phyloP scores from a whole-genome alignment of 1,284 basidiomycete genomes.

The Leccinum huronense region DNA sequence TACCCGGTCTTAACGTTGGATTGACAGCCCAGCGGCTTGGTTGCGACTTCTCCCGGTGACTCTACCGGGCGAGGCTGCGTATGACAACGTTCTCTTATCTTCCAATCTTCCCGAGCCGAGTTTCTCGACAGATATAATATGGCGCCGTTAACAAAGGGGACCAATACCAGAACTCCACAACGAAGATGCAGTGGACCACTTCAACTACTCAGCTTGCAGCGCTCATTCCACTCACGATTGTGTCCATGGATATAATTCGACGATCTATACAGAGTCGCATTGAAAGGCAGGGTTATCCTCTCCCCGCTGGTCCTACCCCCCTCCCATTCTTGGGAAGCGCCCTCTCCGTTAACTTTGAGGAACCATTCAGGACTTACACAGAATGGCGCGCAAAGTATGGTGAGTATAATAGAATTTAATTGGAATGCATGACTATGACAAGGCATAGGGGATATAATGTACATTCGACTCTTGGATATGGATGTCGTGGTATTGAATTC shows the following conservation, averaged over 20 bases:
- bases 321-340: neutral
- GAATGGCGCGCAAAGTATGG: slow-evolving; percentile 19
- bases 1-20: neutral
- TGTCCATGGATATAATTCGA: neutral
- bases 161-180: neutral
- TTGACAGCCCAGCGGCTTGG: neutral
- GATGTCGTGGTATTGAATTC: slow-evolving; percentile 28
- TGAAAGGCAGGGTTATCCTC: neutral
- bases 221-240: neutral
- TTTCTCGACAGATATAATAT: neutral
- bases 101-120: neutral
- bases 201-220: neutral
- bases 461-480: slow-evolving; percentile 19
- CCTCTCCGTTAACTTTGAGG: neutral
- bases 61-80: neutral
- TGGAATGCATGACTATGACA: neutral
- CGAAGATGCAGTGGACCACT: neutral
- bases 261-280: neutral
- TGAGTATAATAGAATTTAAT: neutral
- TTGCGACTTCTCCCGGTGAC: neutral
- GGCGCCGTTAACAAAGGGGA: neutral
- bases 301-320: neutral
- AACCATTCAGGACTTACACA: neutral
- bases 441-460: slow-evolving; percentile 24
- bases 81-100: neutral